These are phyloP conservation scores for Paramecium biaurelia DNA, from an alignment of 73 alveolate genomes.

Conservation along the genomic window DNA sequence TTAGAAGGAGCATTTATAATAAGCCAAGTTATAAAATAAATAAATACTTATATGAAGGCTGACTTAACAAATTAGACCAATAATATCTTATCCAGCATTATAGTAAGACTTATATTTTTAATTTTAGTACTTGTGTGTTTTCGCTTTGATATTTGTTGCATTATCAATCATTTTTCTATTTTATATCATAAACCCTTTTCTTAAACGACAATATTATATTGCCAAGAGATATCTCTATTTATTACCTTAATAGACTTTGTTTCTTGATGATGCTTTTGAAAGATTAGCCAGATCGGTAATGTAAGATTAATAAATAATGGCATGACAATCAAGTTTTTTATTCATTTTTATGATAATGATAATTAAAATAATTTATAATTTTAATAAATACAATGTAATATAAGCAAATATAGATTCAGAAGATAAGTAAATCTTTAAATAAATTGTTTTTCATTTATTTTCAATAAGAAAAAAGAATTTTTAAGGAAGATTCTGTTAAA, in stretches of 20 bases:
- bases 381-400: too few species aligned
- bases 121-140: background rate
- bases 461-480: too few species aligned
- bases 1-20: slow-evolving; percentile 45
- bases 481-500: too few species aligned
- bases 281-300: slow-evolving; percentile 39
- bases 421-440: too few species aligned
- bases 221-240: slow-evolving; percentile 18
- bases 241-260: slow-evolving; percentile 27
- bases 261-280: slow-evolving; percentile 47
- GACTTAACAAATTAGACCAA: background rate
- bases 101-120: background rate
- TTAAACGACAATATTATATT: background rate
- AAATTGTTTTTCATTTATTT: too few species aligned
- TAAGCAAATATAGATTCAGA: too few species aligned
- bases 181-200: background rate
- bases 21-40: background rate
- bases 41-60: slow-evolving; percentile 18
- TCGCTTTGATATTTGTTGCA: background rate
- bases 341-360: background rate
- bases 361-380: background rate
- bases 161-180: background rate
- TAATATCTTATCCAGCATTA: background rate
- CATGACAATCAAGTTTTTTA: background rate
- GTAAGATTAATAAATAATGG: background rate